These are phyloP conservation scores for Ophiostoma sp. DNA, from an alignment of 2,329 filamentous ascomycete genomes.

Conservation along the genomic window DNA sequence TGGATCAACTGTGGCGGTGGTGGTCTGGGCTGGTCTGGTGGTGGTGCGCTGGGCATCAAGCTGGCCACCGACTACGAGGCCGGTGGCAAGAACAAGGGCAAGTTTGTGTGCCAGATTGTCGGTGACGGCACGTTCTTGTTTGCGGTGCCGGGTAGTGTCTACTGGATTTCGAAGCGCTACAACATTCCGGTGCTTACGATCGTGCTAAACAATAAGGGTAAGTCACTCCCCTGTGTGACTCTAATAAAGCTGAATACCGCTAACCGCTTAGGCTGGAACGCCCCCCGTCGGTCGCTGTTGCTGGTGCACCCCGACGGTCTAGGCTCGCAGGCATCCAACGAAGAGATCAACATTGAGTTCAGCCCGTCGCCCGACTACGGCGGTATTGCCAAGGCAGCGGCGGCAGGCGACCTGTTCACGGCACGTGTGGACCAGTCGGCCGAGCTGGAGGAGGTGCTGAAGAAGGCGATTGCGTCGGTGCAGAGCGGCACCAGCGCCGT, in stretches of 20 bases:
- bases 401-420: conserved; percentile 54
- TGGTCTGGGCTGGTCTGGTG: conserved; percentile 56
- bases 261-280: conserved; percentile 54
- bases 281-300: conserved; percentile 56
- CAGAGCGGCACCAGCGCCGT: conserved; percentile 54
- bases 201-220: conserved; percentile 53
- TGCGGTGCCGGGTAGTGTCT: conserved; percentile 49
- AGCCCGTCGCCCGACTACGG: conserved; percentile 59
- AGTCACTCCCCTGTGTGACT: too few relatives aligned
- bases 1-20: conserved; percentile 57
- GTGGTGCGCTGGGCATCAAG: conserved; percentile 52
- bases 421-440: conserved; percentile 49
- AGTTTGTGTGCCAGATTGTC: conserved; percentile 51
- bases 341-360: conserved; percentile 64
- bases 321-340: conserved; percentile 56
- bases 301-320: conserved; percentile 60
- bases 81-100: conserved; percentile 42
- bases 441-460: conserved; percentile 50
- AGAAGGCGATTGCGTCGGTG: conserved; percentile 53
- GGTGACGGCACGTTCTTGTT: conserved; percentile 54
- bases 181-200: conserved; percentile 50
- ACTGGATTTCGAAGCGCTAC: conserved; percentile 52
- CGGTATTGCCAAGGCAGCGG: conserved; percentile 61
- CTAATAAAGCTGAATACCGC: background rate
- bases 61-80: conserved; percentile 45